Evolutionary conservation across 371 early-diverging fungal genomes (phyloP).

Genomic region (Lichtheimia corymbifera): DNA sequence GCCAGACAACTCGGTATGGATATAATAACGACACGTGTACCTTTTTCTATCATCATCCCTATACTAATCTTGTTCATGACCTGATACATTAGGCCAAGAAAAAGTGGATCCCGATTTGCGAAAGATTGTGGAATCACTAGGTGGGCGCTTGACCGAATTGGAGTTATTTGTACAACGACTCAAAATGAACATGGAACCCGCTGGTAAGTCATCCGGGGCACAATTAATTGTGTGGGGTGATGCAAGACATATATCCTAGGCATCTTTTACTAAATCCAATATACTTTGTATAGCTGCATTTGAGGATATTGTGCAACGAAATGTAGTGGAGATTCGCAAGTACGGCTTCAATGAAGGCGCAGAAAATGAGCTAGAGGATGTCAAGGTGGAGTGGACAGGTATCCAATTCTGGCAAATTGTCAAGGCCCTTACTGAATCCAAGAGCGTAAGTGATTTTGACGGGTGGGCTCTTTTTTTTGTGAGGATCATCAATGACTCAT

Average conservation of each 20-base stretch:
- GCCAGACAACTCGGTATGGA: conserved; percentile 54
- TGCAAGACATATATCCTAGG: background rate
- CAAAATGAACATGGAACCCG: conserved; percentile 66
- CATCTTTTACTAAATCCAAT: background rate
- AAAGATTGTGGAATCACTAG: conserved; percentile 66
- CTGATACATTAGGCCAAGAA: conserved; percentile 17
- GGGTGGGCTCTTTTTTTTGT: no score
- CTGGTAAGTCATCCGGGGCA: conserved; percentile 38
- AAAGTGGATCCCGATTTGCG: conserved; percentile 52
- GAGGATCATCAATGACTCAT: background rate
- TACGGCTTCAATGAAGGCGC: conserved; percentile 74
- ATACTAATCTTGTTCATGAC: background rate
- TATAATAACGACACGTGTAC: background rate
- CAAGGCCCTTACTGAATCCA: conserved; percentile 53
- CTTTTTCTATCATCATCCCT: background rate
- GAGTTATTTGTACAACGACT: conserved; percentile 85
- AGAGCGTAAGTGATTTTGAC: conserved; percentile 47
- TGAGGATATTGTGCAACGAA: conserved; percentile 75
- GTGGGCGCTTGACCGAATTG: conserved; percentile 90
- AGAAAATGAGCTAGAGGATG: conserved; percentile 39
- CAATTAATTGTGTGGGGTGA: background rate
- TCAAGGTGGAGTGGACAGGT: conserved; percentile 60
- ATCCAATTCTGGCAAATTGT: conserved; percentile 82
- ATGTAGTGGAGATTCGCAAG: conserved; percentile 85
- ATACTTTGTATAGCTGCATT: conserved; percentile 68